Evolutionary conservation across 176 grass and related monocot species (phyloP), one percentile per base, ranked within the genome.

Genomic region (Aegilops longissima): DNA sequence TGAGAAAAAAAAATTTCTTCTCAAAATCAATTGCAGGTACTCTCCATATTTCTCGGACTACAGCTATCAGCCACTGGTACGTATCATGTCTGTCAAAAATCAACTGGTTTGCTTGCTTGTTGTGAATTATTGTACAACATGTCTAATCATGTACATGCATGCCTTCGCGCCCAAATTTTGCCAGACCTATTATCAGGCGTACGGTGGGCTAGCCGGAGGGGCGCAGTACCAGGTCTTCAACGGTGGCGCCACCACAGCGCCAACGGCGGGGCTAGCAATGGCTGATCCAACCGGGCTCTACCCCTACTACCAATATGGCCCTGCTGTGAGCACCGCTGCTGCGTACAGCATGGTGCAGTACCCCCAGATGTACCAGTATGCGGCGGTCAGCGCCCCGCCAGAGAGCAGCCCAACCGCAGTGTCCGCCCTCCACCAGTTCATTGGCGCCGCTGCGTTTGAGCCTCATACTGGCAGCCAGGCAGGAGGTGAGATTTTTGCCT

Each of bases 341-440:
- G 86, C 38, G 2, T 84, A 88, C 82, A 24, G 23, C 82, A 34
- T 81, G 49, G 45, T 68, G 64, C 86, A 85, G 9, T 88, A 88
- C 82, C 89, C 89, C 16, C 76, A 84, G 69, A n/a, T 84, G 30
- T 91, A 88, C 52, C 90, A 85, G 62, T 88, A 88, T 5, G n/a
- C 84, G 0, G 61, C 42, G 0, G 49, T 29, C 9, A 66, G 79
- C 4, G 74, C 27, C 18, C 24, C 69, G 12, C 14, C 76, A 3
- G 63, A 52, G 49, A 21, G 66, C 39, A 62, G 76, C 27, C 63
- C 76, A 3, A 40, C 49, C n/a, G 29, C 83, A 0, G 66, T 40
- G 8, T 34, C 67, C 0, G 63, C 82, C n/a, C 51, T 91, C 70
- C 89, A 84, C 69, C 69, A 76, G 77, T 88, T 85, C 62, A 18